phyloP scores from a whole-genome alignment of 257 asterid genomes.

The Vinca minor region DNA sequence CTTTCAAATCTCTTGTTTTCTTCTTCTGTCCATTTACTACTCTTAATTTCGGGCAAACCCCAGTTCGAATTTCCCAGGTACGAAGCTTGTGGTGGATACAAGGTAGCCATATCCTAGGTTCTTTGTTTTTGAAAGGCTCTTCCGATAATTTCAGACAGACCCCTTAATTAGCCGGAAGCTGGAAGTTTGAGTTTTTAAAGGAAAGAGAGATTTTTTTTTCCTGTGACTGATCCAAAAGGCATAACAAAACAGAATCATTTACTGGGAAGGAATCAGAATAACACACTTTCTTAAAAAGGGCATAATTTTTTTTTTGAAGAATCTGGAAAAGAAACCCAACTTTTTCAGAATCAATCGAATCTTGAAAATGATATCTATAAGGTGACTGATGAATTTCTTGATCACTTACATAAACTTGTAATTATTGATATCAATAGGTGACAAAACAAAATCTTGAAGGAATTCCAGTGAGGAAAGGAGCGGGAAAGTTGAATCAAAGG shows the following conservation, averaged over 20 bases:
- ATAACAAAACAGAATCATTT: constrained; percentile 23
- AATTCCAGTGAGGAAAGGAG: background rate
- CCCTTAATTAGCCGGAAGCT: constrained; percentile 5
- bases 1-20: constrained; percentile 75
- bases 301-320: constrained; percentile 29
- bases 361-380: constrained; percentile 6
- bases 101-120: constrained; percentile 51
- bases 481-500: background rate
- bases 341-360: constrained; percentile 19
- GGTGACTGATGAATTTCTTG: too few relatives aligned
- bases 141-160: background rate
- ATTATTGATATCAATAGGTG: too few relatives aligned
- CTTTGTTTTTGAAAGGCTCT: too few relatives aligned
- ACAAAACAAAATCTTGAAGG: background rate
- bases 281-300: constrained; percentile 16
- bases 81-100: constrained; percentile 31
- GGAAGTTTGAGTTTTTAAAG: too few relatives aligned
- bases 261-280: constrained; percentile 40
- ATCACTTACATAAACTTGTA: too few relatives aligned
- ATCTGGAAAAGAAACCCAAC: constrained; percentile 9
- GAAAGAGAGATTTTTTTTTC: constrained; percentile 21
- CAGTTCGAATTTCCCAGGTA: constrained; percentile 25
- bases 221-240: constrained; percentile 26
- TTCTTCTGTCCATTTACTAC: constrained; percentile 55
- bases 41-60: constrained; percentile 27